Evolutionary conservation across 2,329 filamentous ascomycete species (phyloP), one percentile per base, ranked within the genome.

Genomic region (Penicillium sp.): DNA sequence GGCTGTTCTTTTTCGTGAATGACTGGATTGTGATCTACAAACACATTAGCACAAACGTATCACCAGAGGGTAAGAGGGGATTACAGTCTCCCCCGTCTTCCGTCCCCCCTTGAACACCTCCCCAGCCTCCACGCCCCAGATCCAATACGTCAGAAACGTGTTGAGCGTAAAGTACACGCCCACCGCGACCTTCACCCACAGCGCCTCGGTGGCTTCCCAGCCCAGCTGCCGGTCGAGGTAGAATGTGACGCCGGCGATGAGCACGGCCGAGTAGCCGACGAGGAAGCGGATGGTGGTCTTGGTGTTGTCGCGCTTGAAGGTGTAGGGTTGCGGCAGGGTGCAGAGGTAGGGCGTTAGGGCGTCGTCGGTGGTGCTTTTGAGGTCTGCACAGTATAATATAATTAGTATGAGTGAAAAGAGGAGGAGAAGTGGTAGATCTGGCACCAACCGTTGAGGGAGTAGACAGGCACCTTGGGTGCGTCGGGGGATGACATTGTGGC

Each of bases 361-460:
- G 76, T 99, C 94, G 77, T 99, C 94, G 63, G 90, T 91, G 40
- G 92, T 95, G 78, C 94, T 96, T 76, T 97, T 97, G 62, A 99
- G 87, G 72, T 97, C 94, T 96, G 70, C 21, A 12, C 28, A 33
- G 3, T 26, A 18, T 14, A 28, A 3, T 30, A 18, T 16, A 2
- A 40, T n/a, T 47, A 28, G 28, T 3, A 40, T 4, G 20, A 20
- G 2, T 18, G 21, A 40, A 43, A n/a, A 5, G n/a, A 23, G 49
- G 26, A 54, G 49, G 55, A 58, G 56, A 62, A 50, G 56, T n/a
- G n/a, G n/a, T n/a, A n/a, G n/a, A n/a, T n/a, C n/a, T 53, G 47
- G 59, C 46, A 66, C 70, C 52, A 64, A 77, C 75, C 75, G 65
- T 73, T 75, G 58, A 68, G 65, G 26, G 75, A 77, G 64, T 77